Percentiles rank a stretch among this genome's conserved stretches.
Evolutionary conservation across 805 yeast genomes (phyloP).

Genomic region (Candida takata): DNA sequence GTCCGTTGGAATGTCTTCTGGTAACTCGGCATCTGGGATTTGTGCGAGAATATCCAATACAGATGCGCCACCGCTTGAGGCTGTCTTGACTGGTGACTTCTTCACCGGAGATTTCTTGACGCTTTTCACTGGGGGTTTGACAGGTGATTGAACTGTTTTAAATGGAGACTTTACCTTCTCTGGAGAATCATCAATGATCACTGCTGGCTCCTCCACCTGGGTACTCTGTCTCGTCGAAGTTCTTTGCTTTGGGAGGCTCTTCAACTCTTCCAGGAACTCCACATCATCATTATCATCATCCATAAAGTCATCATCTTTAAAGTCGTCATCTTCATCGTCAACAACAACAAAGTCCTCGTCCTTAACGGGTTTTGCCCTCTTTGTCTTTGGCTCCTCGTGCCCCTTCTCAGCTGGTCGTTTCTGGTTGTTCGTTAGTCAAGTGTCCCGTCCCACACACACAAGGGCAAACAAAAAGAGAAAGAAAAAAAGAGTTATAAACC

Average conservation of each 20-base stretch:
- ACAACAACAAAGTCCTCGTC: conserved; percentile 12
- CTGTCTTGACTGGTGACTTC: conserved; percentile 6
- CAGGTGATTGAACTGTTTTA: background rate
- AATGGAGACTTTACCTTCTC: conserved; percentile 2
- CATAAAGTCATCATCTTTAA: conserved; percentile 4
- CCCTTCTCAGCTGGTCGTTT: background rate
- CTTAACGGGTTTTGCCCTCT: conserved; percentile 6
- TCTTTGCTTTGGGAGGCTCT: conserved; percentile 3
- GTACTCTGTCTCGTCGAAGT: conserved; percentile 1
- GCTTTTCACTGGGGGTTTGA: conserved; percentile 4
- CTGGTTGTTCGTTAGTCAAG: background rate
- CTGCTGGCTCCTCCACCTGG: background rate
- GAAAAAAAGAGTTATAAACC: too few relatives aligned
- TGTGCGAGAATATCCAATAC: conserved; percentile 52
- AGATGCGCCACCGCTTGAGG: conserved; percentile 21
- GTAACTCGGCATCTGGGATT: conserved; percentile 71
- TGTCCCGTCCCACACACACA: too few relatives aligned
- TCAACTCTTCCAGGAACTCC: conserved; percentile 9
- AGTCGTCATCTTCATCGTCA: conserved; percentile 19
- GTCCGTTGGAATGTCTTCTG: conserved; percentile 38
- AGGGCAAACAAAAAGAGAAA: too few relatives aligned
- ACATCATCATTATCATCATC: conserved; percentile 17
- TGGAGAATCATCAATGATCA: conserved; percentile 2
- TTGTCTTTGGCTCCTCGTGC: conserved; percentile 7
- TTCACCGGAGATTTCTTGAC: too few relatives aligned